Base-by-base conservation (phyloP, 257 asterid species). In the Nicotiana undulata region DNA sequence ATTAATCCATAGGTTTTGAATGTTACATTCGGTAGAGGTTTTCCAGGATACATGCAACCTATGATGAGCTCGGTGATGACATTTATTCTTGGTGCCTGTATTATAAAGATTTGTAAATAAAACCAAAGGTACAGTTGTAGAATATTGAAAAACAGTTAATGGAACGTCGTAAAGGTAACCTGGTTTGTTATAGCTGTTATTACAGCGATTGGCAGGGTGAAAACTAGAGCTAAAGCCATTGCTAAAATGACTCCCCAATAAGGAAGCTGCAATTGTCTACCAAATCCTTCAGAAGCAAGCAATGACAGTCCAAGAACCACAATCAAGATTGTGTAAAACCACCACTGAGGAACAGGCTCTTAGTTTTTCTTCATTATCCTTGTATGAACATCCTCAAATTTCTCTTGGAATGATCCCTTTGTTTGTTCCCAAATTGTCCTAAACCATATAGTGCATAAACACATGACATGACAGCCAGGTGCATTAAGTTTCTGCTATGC, bases 171-270 rank as follows among this genome's bases (percentile, higher is more conserved):
- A 5, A 51, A 3, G 3, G 55, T 51, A 13, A 88, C 96, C 91
- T 89, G 93, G 84, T 92, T 92, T n/a, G 94, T 90, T 24, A 91
- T 90, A 79, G 96, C 96, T 16, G 84, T 75, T 66, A 92, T 90
- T 37, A 90, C 94, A 2, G 90, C 92, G 1, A 89, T 86, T 1
- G 97, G 97, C 53, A 91, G 83, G 34, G 97, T 91, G 88, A 91
- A 91, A 24, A 86, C 18, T 22, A 89, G 80, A 26, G 93, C 91
- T 76, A 91, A 12, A 8, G 83, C 85, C 84, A 90, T 81, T 4
- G 97, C 91, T 60, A 91, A 79, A 0, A 88, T 18, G 37, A 90
- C 89, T 53, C 97, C 97, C 97, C 97, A 92, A 31, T 85, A 88
- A 77, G 97, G 97, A 40, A 92, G 94, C 87, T 90, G 97, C 53